phyloP scores from a whole-genome alignment of 2,329 filamentous ascomycete species.

The Epichloe amarillans region DNA sequence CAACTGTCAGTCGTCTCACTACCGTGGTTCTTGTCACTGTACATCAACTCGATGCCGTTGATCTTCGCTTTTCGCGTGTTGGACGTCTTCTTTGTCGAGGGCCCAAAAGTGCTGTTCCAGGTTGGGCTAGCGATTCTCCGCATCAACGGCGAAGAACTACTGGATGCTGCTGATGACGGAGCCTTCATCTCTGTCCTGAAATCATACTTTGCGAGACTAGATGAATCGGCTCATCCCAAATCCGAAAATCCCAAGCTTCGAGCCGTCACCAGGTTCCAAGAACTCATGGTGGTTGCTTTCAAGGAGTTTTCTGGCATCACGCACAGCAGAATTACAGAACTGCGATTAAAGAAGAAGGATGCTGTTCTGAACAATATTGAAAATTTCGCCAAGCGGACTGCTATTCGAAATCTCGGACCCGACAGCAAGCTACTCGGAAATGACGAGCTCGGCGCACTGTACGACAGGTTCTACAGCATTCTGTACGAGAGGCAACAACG shows the following conservation, averaged over 20 bases:
- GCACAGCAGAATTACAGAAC: constrained; percentile 78
- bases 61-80: constrained; percentile 94
- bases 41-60: constrained; percentile 98
- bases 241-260: constrained; percentile 91
- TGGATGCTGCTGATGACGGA: constrained; percentile 88
- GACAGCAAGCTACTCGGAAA: constrained; percentile 83
- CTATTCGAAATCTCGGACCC: constrained; percentile 86
- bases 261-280: constrained; percentile 90
- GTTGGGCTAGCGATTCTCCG: constrained; percentile 91
- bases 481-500: constrained; percentile 86
- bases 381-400: constrained; percentile 91
- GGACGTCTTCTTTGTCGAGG: constrained; percentile 96
- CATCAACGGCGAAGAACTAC: constrained; percentile 89
- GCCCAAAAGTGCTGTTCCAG: constrained; percentile 93
- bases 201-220: constrained; percentile 80
- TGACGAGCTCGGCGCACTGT: constrained; percentile 78
- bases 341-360: constrained; percentile 85
- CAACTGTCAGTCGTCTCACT: constrained; percentile 94
- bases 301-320: constrained; percentile 96
- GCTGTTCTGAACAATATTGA: constrained; percentile 92
- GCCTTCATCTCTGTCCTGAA: constrained; percentile 95
- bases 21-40: constrained; percentile 94
- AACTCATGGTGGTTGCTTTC: constrained; percentile 97
- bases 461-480: constrained; percentile 87
- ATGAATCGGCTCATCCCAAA: constrained; percentile 90